Evolutionary conservation across 495 filamentous ascomycete species (phyloP).

Genomic region (Aspergillus incahuasiensis): DNA sequence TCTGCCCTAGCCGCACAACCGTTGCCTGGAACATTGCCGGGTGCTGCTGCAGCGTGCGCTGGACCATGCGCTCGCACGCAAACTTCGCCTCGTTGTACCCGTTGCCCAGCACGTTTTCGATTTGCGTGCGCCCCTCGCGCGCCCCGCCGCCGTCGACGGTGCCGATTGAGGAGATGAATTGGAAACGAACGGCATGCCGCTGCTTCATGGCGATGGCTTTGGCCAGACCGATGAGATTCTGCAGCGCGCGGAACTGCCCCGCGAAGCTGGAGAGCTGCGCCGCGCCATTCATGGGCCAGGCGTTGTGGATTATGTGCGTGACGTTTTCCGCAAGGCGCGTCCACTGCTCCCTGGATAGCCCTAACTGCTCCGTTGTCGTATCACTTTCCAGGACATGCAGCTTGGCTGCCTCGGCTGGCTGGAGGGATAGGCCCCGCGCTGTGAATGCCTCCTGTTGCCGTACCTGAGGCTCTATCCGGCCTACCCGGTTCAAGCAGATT

Average conservation of each 20-base stretch:
- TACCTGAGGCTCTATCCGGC: not conserved
- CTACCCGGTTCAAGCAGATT: slow-evolving; percentile 45
- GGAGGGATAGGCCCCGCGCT: slow-evolving; percentile 32
- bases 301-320: slow-evolving; percentile 55
- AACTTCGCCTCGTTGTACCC: slow-evolving; percentile 52
- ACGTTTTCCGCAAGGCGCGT: slow-evolving; percentile 32
- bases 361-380: slow-evolving; percentile 38
- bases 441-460: slow-evolving; percentile 35
- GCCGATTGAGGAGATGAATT: slow-evolving; percentile 53
- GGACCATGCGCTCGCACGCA: slow-evolving; percentile 46
- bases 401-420: slow-evolving; percentile 25
- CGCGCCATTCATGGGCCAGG: slow-evolving; percentile 53
- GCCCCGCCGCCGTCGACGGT: slow-evolving; percentile 34
- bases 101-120: slow-evolving; percentile 35
- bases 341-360: slow-evolving; percentile 38
- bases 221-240: slow-evolving; percentile 45
- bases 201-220: slow-evolving; percentile 22
- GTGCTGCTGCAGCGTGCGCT: slow-evolving; percentile 42
- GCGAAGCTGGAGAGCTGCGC: slow-evolving; percentile 42
- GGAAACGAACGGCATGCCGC: slow-evolving; percentile 34
- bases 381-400: slow-evolving; percentile 31
- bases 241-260: slow-evolving; percentile 44
- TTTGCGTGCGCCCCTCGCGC: slow-evolving; percentile 23
- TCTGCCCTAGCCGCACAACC: slow-evolving; percentile 45
- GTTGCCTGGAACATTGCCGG: slow-evolving; percentile 41